Percentiles rank a stretch among this genome's conserved stretches.
Conservation (phyloP, 2,329 filamentous ascomycete genomes). For the Aspergillus aculeatus region DNA sequence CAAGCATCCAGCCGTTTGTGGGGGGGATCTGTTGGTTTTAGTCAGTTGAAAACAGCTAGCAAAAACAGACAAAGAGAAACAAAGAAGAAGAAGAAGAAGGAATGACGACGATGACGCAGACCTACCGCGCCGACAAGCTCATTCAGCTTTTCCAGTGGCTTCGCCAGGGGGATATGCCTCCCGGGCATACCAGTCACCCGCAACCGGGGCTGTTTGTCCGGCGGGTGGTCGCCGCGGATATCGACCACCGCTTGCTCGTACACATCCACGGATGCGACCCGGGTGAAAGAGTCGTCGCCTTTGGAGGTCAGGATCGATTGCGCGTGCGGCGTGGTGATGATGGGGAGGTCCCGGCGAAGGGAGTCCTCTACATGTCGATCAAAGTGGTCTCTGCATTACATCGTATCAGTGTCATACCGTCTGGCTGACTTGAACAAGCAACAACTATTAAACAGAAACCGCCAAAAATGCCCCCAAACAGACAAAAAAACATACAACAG, state of each 20-base stretch:
- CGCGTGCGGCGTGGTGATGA: slow-evolving; percentile 64
- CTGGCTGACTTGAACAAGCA: background rate
- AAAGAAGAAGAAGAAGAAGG: background rate
- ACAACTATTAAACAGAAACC: background rate
- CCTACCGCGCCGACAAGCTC: slow-evolving; percentile 47
- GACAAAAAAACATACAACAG: background rate
- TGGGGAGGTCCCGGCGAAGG: slow-evolving; percentile 56
- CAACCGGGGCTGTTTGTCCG: slow-evolving; percentile 42
- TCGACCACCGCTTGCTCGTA: slow-evolving; percentile 55
- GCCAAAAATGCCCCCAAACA: background rate
- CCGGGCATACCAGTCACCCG: slow-evolving; percentile 64
- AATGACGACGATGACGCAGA: slow-evolving; percentile 10
- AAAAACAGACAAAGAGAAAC: background rate
- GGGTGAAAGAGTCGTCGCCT: slow-evolving; percentile 52
- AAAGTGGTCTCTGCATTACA: slow-evolving; percentile 49
- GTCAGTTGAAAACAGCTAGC: background rate
- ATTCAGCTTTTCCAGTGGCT: slow-evolving; percentile 44
- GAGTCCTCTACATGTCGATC: slow-evolving; percentile 53
- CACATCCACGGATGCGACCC: slow-evolving; percentile 56
- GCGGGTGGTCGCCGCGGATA: slow-evolving; percentile 25
- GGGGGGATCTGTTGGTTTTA: slow-evolving; percentile 52
- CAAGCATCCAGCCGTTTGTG: slow-evolving; percentile 66
- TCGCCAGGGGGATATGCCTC: slow-evolving; percentile 57
- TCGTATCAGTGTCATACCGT: background rate
- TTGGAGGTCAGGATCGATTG: slow-evolving; percentile 51